Evolutionary conservation across 768 basidiomycete genomes (phyloP), one percentile per base, ranked within the genome.

Genomic region (Sporobolomyces roseus): DNA sequence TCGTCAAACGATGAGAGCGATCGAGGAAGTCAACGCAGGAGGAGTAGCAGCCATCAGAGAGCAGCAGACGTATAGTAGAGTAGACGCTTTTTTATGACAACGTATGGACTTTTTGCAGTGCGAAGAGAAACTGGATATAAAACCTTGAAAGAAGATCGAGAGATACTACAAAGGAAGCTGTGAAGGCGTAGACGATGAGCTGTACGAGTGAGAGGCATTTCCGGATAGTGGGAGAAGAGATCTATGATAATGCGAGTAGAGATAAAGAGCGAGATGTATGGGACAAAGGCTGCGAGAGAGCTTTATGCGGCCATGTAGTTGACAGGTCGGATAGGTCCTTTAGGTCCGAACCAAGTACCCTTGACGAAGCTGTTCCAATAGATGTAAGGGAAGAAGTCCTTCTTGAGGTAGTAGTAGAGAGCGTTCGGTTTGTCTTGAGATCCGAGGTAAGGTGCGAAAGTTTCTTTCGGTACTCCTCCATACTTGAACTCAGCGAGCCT

Each of bases 401-500:
- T 93, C 80, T 93, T 93, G 58, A 97, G 79, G 79, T 93, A 85
- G 80, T 92, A 96, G 82, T 89, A 93, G 5, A 85, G 70, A 63
- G 88, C 88, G 74, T 19, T 66, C 43, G 69, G 65, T 48, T 61
- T 30, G 58, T 74, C 58, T 64, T 75, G 66, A 25, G 67, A 59
- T 36, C 84, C 84, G 29, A 91, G 79, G 74, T 84, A 80, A 4
- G 78, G 75, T 21, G 83, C 79, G 75, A 99, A 98, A 0, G 89
- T 84, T 80, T 98, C 94, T 74, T 91, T 87, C 2, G 92, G 90
- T 76, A 87, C 84, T 2, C 87, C 80, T 21, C 90, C 93, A 78
- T 97, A 99, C 78, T 89, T 90, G 83, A 97, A 97, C 79, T 97
- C 93, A 32, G 90, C 88, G 61, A 97, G 83, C 85, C 56, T 36